Evolutionary conservation across 345 rosid genomes (phyloP).

Genomic region (Salix viminalis): DNA sequence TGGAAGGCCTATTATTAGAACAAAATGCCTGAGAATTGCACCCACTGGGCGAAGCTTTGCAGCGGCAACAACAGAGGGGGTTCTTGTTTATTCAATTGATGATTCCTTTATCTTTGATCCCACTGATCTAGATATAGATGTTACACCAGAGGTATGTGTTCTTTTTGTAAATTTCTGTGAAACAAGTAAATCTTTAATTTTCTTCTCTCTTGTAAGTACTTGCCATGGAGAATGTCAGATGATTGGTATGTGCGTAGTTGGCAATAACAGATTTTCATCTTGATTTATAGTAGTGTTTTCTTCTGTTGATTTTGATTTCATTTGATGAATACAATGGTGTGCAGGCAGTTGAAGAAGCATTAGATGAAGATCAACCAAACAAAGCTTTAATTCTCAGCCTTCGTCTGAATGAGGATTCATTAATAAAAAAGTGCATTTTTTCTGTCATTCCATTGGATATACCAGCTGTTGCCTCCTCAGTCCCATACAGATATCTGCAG

Average conservation of each 20-base stretch:
- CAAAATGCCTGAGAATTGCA: slow-evolving; percentile 79
- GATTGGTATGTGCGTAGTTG: not conserved
- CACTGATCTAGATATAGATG: slow-evolving; percentile 94
- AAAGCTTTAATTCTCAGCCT: slow-evolving; percentile 81
- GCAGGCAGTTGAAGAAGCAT: slow-evolving; percentile 77
- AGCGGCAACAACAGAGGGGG: slow-evolving; percentile 98
- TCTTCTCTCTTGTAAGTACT: not conserved
- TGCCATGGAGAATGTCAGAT: not conserved
- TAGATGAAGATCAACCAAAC: slow-evolving; percentile 55
- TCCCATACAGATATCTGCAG: slow-evolving; percentile 66
- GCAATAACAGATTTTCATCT: not conserved
- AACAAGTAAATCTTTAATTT: not conserved
- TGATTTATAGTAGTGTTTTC: not conserved
- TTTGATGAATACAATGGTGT: slow-evolving; percentile 3
- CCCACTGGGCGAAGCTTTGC: slow-evolving; percentile 92
- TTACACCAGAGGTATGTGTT: slow-evolving; percentile 77
- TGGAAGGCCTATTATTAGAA: slow-evolving; percentile 73
- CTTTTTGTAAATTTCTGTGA: not conserved
- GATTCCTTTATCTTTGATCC: slow-evolving; percentile 94
- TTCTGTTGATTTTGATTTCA: not conserved
- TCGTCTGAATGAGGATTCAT: slow-evolving; percentile 81
- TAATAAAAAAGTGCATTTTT: slow-evolving; percentile 73
- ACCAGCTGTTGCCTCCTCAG: slow-evolving; percentile 59
- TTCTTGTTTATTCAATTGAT: slow-evolving; percentile 77
- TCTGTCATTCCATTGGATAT: slow-evolving; percentile 66